phyloP scores from a whole-genome alignment of 805 yeast species.

The Candida tammaniensis region DNA sequence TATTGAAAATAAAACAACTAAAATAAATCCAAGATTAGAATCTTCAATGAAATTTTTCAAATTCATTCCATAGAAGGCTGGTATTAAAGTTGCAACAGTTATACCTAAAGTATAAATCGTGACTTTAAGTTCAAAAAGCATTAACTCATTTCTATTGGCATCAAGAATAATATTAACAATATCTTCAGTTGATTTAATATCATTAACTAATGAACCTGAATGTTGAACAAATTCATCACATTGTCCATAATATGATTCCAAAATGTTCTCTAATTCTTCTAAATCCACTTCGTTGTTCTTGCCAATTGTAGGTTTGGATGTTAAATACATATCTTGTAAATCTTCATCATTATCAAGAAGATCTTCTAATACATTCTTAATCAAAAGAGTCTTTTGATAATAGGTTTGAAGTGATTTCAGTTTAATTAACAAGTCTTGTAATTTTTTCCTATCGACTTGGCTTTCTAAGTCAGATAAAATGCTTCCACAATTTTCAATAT shows the following conservation, averaged over 20 bases:
- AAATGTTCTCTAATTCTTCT: slow-evolving; percentile 80
- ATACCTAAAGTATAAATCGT: slow-evolving; percentile 82
- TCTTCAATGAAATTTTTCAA: slow-evolving; percentile 88
- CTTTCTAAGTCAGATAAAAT: slow-evolving; percentile 72
- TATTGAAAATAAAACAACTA: slow-evolving; percentile 51
- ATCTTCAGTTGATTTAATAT: slow-evolving; percentile 88
- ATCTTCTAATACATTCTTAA: slow-evolving; percentile 80
- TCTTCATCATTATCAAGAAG: slow-evolving; percentile 85
- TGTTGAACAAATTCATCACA: slow-evolving; percentile 93
- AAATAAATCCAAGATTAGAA: slow-evolving; percentile 58
- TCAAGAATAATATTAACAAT: slow-evolving; percentile 88
- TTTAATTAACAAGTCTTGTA: slow-evolving; percentile 69
- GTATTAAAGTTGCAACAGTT: slow-evolving; percentile 78
- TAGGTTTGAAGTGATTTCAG: slow-evolving; percentile 71
- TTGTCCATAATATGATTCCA: slow-evolving; percentile 87
- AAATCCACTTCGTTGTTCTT: slow-evolving; percentile 17
- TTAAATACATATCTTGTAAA: slow-evolving; percentile 70
- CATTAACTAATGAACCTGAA: slow-evolving; percentile 76
- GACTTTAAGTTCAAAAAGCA: slow-evolving; percentile 81
- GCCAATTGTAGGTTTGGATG: slow-evolving; percentile 4
- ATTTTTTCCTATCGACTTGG: slow-evolving; percentile 70
- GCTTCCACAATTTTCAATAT: slow-evolving; percentile 54
- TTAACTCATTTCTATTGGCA: slow-evolving; percentile 84
- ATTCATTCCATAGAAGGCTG: slow-evolving; percentile 91
- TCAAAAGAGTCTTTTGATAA: slow-evolving; percentile 71